These are phyloP conservation scores for Thelonectria olida DNA, from an alignment of 2,329 filamentous ascomycete species.

Conservation along the genomic window DNA sequence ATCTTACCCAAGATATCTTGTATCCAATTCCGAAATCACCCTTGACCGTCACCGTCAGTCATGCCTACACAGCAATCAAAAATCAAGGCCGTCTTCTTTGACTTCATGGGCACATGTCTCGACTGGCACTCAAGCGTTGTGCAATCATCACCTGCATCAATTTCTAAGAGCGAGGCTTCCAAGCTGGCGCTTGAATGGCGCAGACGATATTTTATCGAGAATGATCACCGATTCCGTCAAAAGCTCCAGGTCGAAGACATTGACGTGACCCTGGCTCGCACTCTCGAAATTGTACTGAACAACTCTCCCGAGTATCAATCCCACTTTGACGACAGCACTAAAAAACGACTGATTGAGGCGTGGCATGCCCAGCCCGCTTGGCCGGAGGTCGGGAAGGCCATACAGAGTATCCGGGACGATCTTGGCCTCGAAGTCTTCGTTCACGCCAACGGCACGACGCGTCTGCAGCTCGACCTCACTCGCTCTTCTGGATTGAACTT, in stretches of 20 bases:
- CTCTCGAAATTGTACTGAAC: constrained; percentile 49
- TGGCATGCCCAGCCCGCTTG: constrained; percentile 62
- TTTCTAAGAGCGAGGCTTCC: constrained; percentile 45
- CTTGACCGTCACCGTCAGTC: too few relatives aligned
- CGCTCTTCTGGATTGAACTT: constrained; percentile 58
- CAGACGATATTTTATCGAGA: constrained; percentile 57
- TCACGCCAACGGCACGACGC: constrained; percentile 63
- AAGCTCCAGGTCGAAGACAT: constrained; percentile 55
- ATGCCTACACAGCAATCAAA: too few relatives aligned
- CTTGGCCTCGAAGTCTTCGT: constrained; percentile 56
- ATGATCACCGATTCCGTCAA: constrained; percentile 47
- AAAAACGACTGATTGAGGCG: constrained; percentile 42
- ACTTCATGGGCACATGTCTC: constrained; percentile 68
- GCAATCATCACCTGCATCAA: constrained; percentile 44
- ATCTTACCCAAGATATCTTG: too few relatives aligned
- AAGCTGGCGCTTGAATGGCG: constrained; percentile 61
- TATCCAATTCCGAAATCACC: too few relatives aligned
- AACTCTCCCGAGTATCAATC: constrained; percentile 1
- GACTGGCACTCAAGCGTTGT: constrained; percentile 59
- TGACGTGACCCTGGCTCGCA: constrained; percentile 56
- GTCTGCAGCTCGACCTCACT: constrained; percentile 62
- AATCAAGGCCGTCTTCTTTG: constrained; percentile 61
- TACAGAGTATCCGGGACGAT: constrained; percentile 48
- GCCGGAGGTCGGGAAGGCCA: constrained; percentile 57
- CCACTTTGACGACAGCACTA: constrained; percentile 27